Evolutionary conservation across 495 filamentous ascomycete genomes (phyloP).

Genomic region (Trichocladium uniseriatum): DNA sequence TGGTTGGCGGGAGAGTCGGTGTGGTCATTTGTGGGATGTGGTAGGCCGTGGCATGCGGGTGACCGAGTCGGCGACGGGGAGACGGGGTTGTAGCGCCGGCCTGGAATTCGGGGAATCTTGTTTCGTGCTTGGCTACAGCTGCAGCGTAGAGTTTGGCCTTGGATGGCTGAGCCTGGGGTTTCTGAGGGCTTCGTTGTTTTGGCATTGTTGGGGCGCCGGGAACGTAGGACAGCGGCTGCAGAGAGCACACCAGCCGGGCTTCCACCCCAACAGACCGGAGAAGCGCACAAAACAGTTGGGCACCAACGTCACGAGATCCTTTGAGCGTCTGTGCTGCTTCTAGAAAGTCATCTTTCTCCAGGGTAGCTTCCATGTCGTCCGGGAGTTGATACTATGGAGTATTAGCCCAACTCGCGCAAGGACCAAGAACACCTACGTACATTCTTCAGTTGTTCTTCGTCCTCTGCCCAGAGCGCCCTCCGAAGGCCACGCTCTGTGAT

Average conservation of each 20-base stretch:
- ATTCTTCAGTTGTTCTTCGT: slow-evolving; percentile 48
- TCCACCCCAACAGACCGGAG: slow-evolving; percentile 69
- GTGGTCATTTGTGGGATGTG: slow-evolving; percentile 21
- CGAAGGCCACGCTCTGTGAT: slow-evolving; percentile 63
- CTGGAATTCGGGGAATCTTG: slow-evolving; percentile 9
- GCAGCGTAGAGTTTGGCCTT: slow-evolving; percentile 25
- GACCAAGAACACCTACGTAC: slow-evolving; percentile 29
- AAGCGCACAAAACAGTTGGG: slow-evolving; percentile 81
- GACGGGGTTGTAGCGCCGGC: slow-evolving; percentile 14
- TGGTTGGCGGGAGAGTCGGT: slow-evolving; percentile 17
- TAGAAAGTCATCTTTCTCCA: slow-evolving; percentile 61
- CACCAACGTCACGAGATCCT: slow-evolving; percentile 82
- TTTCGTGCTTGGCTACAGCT: slow-evolving; percentile 27
- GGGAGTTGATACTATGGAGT: slow-evolving; percentile 40
- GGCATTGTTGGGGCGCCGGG: slow-evolving; percentile 41
- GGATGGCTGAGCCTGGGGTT: slow-evolving; percentile 15
- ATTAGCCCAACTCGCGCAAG: slow-evolving; percentile 18
- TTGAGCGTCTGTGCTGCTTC: slow-evolving; percentile 52
- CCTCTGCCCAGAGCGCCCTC: slow-evolving; percentile 62
- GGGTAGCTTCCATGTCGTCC: slow-evolving; percentile 41
- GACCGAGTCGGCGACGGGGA: slow-evolving; percentile 32
- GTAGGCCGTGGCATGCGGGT: slow-evolving; percentile 34
- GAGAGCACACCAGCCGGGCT: slow-evolving; percentile 83
- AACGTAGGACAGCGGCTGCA: slow-evolving; percentile 71
- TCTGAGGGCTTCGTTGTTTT: slow-evolving; percentile 35